Evolutionary conservation across 2,329 filamentous ascomycete genomes (phyloP), one percentile per base, ranked within the genome.

Genomic region (Cladosporium sp.): DNA sequence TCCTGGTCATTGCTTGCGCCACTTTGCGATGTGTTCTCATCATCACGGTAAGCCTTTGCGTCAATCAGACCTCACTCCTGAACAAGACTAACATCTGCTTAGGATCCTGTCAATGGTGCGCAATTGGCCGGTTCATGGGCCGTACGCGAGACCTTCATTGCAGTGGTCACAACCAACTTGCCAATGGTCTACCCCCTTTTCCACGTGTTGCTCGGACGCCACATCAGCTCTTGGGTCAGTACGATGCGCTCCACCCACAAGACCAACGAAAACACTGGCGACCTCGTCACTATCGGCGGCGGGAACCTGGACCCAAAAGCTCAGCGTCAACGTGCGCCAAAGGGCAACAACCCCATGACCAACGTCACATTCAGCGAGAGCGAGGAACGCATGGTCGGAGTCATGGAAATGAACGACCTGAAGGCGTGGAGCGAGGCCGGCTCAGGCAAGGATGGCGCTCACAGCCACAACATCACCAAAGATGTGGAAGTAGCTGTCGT

Each of bases 291-390:
- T 23, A 30, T 56, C 25, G 60, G 60, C 5, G 49, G 49, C 23
- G 58, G 58, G 5, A 28, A 34, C 39, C 16, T 26, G 13, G 25
- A 46, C 10, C 26, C 32, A 4, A 43, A 28, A 6, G 11, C 6
- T 26, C 28, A 26, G 16, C 49, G 60, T 13, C 26, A 21, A 8
- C 51, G 28, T 1, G 16, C 26, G 5, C 25, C 51, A 1, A 54
- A 32, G n/a, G 39, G 39, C n/a, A 43, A 36, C 13, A 56, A 63
- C 5, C 60, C 60, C 49, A 26, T 63, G 48, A 63, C 60, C 49
- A 63, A 63, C 16, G 60, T 63, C 1, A 63, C 60, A 25, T 63
- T 63, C 60, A 56, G 49, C 60, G 60, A 63, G 13, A 63, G 60
- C 49, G 60, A 63, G n/a, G 60, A 63, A 26, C 60, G 60, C 32